Evolutionary conservation across 495 filamentous ascomycete genomes (phyloP).

Genomic region (Podospora pseudocomata): DNA sequence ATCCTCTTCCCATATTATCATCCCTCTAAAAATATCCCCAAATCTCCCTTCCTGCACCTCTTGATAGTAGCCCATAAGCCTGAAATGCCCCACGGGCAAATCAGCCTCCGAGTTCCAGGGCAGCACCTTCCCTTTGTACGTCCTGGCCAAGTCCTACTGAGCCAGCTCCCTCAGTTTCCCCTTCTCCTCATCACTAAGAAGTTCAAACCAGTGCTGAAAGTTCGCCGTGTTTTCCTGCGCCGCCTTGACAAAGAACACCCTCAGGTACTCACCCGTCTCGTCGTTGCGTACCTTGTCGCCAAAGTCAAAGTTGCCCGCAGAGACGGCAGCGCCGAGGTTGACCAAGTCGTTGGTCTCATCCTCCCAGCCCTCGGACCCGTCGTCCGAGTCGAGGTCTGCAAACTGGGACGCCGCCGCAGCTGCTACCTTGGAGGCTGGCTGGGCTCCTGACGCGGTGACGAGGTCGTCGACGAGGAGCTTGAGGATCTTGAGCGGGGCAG

Average conservation of each 20-base stretch:
- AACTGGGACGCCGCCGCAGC: constrained; percentile 52
- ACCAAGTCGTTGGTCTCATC: constrained; percentile 71
- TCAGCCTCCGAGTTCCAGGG: background rate
- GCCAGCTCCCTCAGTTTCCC: constrained; percentile 56
- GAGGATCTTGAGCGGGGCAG: constrained; percentile 87
- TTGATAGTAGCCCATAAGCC: background rate
- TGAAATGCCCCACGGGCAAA: too few species aligned
- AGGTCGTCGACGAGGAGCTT: constrained; percentile 94
- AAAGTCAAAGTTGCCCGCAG: constrained; percentile 76
- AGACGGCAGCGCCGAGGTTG: constrained; percentile 60
- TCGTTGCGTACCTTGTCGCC: constrained; percentile 78
- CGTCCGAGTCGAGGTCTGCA: constrained; percentile 56
- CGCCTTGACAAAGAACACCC: constrained; percentile 74
- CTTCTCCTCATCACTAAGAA: constrained; percentile 70
- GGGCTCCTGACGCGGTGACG: constrained; percentile 53
- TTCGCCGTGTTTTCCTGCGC: constrained; percentile 61
- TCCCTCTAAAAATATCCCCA: background rate
- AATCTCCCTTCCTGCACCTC: background rate
- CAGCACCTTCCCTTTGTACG: too few species aligned
- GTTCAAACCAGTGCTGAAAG: constrained; percentile 69
- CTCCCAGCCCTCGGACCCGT: constrained; percentile 82
- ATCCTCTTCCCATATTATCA: background rate
- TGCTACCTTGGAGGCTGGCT: constrained; percentile 44
- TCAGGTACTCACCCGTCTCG: constrained; percentile 80
- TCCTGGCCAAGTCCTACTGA: constrained; percentile 17